These are phyloP conservation scores for Xylariaceae sp. DNA, from an alignment of 2,329 filamentous ascomycete species.

Conservation along the genomic window DNA sequence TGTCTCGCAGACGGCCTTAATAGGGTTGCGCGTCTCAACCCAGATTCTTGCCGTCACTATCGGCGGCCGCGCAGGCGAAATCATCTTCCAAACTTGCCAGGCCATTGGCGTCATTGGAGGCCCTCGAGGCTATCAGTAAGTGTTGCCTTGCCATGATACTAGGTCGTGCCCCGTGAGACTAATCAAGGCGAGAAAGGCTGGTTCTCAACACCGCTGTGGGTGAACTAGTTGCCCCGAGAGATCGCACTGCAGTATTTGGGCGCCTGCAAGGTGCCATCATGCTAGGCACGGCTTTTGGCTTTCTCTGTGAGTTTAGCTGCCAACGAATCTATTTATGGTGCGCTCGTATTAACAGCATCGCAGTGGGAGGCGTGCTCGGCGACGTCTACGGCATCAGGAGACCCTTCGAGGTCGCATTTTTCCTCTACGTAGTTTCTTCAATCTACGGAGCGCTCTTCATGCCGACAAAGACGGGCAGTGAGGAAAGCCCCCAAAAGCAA, in stretches of 20 bases:
- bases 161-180: background rate
- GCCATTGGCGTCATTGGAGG: constrained; percentile 70
- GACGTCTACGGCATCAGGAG: constrained; percentile 64
- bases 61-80: constrained; percentile 64
- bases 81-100: constrained; percentile 69
- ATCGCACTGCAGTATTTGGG: constrained; percentile 67
- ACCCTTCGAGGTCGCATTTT: constrained; percentile 66
- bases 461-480: constrained; percentile 38
- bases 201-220: constrained; percentile 70
- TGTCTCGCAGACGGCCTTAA: constrained; percentile 64
- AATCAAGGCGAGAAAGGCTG: constrained; percentile 40
- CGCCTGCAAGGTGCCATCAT: constrained; percentile 66
- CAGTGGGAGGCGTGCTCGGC: constrained; percentile 65
- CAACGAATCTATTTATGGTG: background rate
- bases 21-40: constrained; percentile 63
- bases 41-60: constrained; percentile 67
- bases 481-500: constrained; percentile 22
- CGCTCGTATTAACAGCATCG: constrained; percentile 1
- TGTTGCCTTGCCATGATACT: background rate
- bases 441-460: constrained; percentile 46
- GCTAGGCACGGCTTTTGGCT: constrained; percentile 67
- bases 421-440: constrained; percentile 53
- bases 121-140: constrained; percentile 67
- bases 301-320: constrained; percentile 49
- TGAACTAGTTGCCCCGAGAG: constrained; percentile 61